Conservation (phyloP, 495 filamentous ascomycete genomes). For the Podospora conica region DNA sequence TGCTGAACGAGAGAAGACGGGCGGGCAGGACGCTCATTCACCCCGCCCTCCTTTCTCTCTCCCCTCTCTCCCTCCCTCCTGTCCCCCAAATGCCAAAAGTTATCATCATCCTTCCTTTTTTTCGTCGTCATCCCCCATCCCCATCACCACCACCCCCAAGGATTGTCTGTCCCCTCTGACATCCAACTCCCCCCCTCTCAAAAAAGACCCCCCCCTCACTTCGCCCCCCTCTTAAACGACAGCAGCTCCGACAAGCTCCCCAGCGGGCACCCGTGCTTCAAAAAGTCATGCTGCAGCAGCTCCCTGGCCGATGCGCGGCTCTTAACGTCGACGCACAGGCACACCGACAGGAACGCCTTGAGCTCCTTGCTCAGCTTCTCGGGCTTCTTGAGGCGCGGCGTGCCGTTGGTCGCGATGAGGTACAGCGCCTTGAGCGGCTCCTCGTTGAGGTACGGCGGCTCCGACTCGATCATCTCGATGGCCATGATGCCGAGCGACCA, state of each 20-base stretch:
- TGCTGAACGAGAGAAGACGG: background rate
- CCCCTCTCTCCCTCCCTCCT: no score
- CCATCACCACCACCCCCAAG: background rate
- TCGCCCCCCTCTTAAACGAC: slow-evolving; percentile 59
- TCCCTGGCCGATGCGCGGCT: slow-evolving; percentile 87
- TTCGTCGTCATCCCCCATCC: background rate
- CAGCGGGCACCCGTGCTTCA: slow-evolving; percentile 72
- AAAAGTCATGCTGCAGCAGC: slow-evolving; percentile 71
- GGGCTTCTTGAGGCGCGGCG: slow-evolving; percentile 92
- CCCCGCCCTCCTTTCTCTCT: background rate
- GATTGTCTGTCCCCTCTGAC: background rate
- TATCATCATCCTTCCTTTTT: background rate
- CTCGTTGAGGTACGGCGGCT: slow-evolving; percentile 96
- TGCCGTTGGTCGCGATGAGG: slow-evolving; percentile 95
- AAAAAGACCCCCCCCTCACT: slow-evolving; percentile 20
- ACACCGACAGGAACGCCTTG: slow-evolving; percentile 91
- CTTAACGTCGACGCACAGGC: slow-evolving; percentile 92
- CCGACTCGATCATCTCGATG: slow-evolving; percentile 99
- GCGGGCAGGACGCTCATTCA: background rate
- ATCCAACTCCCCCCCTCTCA: background rate
- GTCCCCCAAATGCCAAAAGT: background rate
- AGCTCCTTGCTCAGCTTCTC: slow-evolving; percentile 95
- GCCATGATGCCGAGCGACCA: slow-evolving; percentile 99
- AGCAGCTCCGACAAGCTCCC: slow-evolving; percentile 79
- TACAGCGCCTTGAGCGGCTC: slow-evolving; percentile 96